These are phyloP conservation scores for Angomonas deanei DNA, from an alignment of 208 protist genomes.

Conservation along the genomic window DNA sequence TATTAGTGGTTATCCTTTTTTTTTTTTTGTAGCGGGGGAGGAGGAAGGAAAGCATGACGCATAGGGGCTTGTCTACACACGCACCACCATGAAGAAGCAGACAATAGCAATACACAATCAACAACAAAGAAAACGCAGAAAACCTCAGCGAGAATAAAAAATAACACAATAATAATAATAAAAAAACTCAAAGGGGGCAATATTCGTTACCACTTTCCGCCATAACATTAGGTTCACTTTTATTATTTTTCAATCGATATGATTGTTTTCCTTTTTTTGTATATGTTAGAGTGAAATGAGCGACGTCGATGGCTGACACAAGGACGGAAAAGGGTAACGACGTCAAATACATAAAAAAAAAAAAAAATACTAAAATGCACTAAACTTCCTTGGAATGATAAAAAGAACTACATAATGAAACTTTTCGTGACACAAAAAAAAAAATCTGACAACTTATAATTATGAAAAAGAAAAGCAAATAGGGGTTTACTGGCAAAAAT, in stretches of 20 bases:
- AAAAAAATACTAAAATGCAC: too few species aligned
- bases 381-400: too few species aligned
- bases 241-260: background rate
- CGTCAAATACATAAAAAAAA: too few species aligned
- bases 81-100: constrained; percentile 11
- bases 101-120: constrained; percentile 7
- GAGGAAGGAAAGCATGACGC: background rate
- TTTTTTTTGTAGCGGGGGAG: constrained; percentile 2
- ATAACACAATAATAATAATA: constrained; percentile 4
- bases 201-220: background rate
- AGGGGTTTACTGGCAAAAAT: too few species aligned
- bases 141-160: background rate
- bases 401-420: too few species aligned
- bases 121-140: constrained; percentile 8
- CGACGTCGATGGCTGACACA: too few species aligned
- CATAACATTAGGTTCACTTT: too few species aligned
- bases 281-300: background rate
- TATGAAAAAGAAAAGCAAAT: too few species aligned
- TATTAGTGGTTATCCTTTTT: constrained; percentile 8
- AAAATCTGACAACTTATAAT: too few species aligned
- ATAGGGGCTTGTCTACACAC: background rate
- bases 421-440: too few species aligned
- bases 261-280: background rate
- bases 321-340: too few species aligned
- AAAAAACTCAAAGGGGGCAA: background rate